Percentiles rank a stretch among this genome's conserved stretches.
Conservation (phyloP, 495 filamentous ascomycete genomes). For the Penicillium manginii region DNA sequence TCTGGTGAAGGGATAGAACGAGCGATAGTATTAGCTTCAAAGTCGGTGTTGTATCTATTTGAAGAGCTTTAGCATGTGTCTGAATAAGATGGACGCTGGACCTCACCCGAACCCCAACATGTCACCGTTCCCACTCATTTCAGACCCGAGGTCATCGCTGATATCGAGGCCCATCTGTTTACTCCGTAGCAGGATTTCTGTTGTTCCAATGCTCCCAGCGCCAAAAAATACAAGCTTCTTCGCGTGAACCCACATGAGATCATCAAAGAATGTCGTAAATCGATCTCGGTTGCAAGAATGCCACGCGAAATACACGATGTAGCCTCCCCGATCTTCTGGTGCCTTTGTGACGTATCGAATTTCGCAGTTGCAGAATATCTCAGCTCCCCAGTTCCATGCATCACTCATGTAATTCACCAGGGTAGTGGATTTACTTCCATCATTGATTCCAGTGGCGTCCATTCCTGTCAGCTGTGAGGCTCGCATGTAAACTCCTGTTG, state of each 20-base stretch:
- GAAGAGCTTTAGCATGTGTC: no score
- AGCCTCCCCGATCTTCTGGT: slow-evolving; percentile 52
- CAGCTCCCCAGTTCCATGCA: slow-evolving; percentile 75
- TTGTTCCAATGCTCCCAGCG: not conserved
- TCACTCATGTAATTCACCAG: slow-evolving; percentile 71
- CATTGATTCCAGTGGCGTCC: slow-evolving; percentile 67
- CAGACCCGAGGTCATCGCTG: not conserved
- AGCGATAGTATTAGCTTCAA: not conserved
- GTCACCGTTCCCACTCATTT: not conserved
- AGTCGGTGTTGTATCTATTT: slow-evolving; percentile 1
- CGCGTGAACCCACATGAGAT: slow-evolving; percentile 73
- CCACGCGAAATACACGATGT: slow-evolving; percentile 68
- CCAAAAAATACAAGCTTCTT: slow-evolving; percentile 48
- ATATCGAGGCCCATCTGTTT: not conserved
- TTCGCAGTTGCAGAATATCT: slow-evolving; percentile 74
- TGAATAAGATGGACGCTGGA: no score
- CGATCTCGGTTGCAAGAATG: slow-evolving; percentile 60
- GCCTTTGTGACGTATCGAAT: slow-evolving; percentile 64
- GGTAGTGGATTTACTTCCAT: slow-evolving; percentile 67
- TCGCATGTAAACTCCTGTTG: slow-evolving; percentile 63
- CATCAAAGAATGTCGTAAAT: slow-evolving; percentile 59
- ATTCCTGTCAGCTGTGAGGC: slow-evolving; percentile 61
- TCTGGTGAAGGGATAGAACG: not conserved
- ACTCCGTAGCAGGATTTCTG: not conserved
- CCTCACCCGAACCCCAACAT: not conserved